Evolutionary conservation across 495 filamentous ascomycete species (phyloP).

Genomic region (Aspergillus sclerotioniger): DNA sequence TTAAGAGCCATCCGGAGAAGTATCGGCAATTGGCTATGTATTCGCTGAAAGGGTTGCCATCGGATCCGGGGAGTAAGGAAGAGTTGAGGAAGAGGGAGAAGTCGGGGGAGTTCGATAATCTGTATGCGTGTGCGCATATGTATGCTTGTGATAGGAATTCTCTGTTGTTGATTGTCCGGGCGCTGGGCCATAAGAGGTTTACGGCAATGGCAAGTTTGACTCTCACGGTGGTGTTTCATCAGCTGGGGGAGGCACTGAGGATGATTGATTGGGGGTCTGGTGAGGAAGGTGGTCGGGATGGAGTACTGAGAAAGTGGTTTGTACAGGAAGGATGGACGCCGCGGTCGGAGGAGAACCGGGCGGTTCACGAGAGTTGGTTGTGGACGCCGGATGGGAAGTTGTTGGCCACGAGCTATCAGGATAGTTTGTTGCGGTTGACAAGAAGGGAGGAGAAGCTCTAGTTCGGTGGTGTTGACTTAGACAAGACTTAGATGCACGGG

Average conservation of each 20-base stretch:
- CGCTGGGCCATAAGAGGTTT: constrained; percentile 53
- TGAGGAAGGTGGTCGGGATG: constrained; percentile 10
- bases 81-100: constrained; percentile 25
- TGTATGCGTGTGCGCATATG: constrained; percentile 63
- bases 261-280: constrained; percentile 38
- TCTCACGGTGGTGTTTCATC: constrained; percentile 62
- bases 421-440: constrained; percentile 48
- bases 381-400: constrained; percentile 62
- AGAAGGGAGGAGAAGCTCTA: constrained; percentile 29
- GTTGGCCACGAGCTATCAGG: constrained; percentile 62
- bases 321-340: constrained; percentile 64
- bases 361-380: constrained; percentile 59
- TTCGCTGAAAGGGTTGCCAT: constrained; percentile 45
- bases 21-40: constrained; percentile 61
- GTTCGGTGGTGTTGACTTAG: neutral
- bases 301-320: constrained; percentile 59
- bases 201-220: constrained; percentile 59
- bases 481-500: neutral
- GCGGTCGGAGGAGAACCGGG: constrained; percentile 54
- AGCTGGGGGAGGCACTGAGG: constrained; percentile 34
- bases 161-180: constrained; percentile 59
- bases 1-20: constrained; percentile 44
- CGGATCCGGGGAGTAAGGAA: constrained; percentile 18
- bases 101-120: constrained; percentile 46
- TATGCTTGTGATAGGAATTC: constrained; percentile 70